These are phyloP conservation scores for Solanum corneliomulleri DNA, from an alignment of 257 asterid species.

Conservation along the genomic window DNA sequence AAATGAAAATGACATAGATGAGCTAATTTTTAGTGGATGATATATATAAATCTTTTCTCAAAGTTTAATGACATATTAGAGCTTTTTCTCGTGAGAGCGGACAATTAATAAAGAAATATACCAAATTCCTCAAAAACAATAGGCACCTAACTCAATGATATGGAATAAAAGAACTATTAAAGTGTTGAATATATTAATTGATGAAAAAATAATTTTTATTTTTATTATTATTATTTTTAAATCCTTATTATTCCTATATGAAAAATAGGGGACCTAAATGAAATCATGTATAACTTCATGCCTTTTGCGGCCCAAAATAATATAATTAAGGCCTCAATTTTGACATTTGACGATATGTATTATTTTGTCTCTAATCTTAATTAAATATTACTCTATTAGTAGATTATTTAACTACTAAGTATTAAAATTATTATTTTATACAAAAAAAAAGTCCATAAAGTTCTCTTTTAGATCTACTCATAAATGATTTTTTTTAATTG, in stretches of 20 bases:
- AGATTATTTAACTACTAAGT: background rate
- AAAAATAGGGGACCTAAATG: background rate
- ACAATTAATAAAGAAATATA: background rate
- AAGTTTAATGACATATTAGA: fast-evolving
- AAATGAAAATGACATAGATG: background rate
- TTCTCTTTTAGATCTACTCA: background rate
- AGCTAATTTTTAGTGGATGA: no score
- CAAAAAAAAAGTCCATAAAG: background rate
- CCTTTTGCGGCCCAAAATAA: background rate
- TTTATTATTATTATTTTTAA: background rate
- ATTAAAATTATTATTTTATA: background rate
- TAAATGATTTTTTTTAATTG: background rate
- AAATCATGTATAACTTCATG: background rate
- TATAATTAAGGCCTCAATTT: background rate
- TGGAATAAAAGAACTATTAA: background rate
- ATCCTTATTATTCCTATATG: background rate
- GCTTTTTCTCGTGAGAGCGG: fast-evolving
- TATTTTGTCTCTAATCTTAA: background rate
- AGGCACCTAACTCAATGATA: background rate
- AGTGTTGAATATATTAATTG: background rate
- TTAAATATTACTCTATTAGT: background rate
- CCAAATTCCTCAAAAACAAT: background rate
- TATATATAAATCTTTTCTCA: no score
- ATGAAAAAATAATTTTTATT: background rate
- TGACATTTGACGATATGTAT: background rate